Evolutionary conservation across 2,329 filamentous ascomycete genomes (phyloP).

Genomic region (Pseudocercospora musae): DNA sequence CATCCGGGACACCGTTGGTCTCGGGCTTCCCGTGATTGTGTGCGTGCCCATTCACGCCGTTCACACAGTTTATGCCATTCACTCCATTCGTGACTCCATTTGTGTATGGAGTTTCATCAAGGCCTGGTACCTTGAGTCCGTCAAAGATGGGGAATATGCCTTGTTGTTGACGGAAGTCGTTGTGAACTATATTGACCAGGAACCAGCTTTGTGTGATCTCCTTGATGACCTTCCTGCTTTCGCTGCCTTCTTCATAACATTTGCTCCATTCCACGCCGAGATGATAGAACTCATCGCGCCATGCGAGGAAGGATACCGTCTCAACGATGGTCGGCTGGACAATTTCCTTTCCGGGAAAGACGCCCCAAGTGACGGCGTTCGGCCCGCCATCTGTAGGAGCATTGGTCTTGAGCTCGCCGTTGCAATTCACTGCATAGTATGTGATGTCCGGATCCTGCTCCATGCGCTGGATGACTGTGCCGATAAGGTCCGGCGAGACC

Average conservation of each 20-base stretch:
- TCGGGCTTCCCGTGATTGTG: conserved; percentile 24
- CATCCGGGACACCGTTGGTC: conserved; percentile 31
- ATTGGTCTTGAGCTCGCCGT: conserved; percentile 79
- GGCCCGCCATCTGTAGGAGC: conserved; percentile 73
- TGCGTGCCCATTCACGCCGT: conserved; percentile 16
- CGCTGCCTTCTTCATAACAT: conserved; percentile 74
- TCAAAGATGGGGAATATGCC: conserved; percentile 85
- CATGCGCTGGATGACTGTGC: conserved; percentile 73
- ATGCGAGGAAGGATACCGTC: conserved; percentile 93
- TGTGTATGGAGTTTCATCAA: conserved; percentile 44
- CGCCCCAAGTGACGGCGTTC: conserved; percentile 98
- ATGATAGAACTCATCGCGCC: conserved; percentile 96
- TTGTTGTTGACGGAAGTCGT: conserved; percentile 85
- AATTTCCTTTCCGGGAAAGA: conserved; percentile 97
- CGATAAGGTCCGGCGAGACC: conserved; percentile 74
- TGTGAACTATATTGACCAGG: conserved; percentile 95
- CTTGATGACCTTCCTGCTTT: conserved; percentile 76
- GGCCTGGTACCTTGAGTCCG: conserved; percentile 65
- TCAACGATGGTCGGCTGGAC: conserved; percentile 99
- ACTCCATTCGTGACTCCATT: conserved; percentile 15
- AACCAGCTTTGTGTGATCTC: conserved; percentile 87
- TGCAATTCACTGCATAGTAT: conserved; percentile 88
- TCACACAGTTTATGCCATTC: conserved; percentile 12
- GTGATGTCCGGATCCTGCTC: conserved; percentile 77
- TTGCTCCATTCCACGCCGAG: conserved; percentile 91